Percentiles rank a stretch among this genome's conserved stretches.
Conservation (phyloP, 768 basidiomycete genomes). For the Tephrocybe rancida region DNA sequence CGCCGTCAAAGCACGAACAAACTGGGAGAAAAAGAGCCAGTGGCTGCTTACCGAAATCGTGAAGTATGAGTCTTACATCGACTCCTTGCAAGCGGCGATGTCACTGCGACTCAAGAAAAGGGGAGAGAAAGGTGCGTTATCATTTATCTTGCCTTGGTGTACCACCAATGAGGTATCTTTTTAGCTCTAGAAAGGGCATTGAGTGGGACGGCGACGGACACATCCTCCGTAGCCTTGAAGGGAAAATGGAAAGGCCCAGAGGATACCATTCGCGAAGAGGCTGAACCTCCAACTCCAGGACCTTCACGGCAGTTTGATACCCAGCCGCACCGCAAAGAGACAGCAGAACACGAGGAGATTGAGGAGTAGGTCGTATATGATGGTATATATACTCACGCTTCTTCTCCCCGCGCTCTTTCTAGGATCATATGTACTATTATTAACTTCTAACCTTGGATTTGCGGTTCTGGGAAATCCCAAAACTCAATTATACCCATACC, state of each 20-base stretch:
- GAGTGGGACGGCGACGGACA: conserved; percentile 32
- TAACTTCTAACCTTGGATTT: conserved; percentile 10
- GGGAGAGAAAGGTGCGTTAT: conserved; percentile 70
- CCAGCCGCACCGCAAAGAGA: conserved; percentile 27
- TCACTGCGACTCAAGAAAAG: conserved; percentile 82
- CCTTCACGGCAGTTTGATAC: conserved; percentile 22
- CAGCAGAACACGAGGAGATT: conserved; percentile 23
- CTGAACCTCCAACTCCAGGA: conserved; percentile 33
- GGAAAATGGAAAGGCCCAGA: conserved; percentile 35
- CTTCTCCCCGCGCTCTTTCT: conserved; percentile 2
- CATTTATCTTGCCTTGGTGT: neutral
- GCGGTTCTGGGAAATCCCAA: conserved; percentile 10
- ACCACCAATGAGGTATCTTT: neutral
- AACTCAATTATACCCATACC: conserved; percentile 13
- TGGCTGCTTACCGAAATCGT: conserved; percentile 90
- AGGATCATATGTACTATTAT: conserved; percentile 14
- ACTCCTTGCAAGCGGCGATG: conserved; percentile 86
- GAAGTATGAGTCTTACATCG: conserved; percentile 95
- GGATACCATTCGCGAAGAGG: conserved; percentile 34
- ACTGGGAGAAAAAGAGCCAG: conserved; percentile 93
- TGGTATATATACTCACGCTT: conserved; percentile 5
- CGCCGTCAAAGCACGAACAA: conserved; percentile 74
- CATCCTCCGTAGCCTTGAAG: conserved; percentile 20
- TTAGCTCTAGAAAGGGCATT: conserved; percentile 37
- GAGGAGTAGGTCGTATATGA: conserved; percentile 21